Percentiles rank a stretch among this genome's conserved stretches.
phyloP scores from a whole-genome alignment of 2,329 filamentous ascomycete genomes.

The Amesomyces nigricolor region DNA sequence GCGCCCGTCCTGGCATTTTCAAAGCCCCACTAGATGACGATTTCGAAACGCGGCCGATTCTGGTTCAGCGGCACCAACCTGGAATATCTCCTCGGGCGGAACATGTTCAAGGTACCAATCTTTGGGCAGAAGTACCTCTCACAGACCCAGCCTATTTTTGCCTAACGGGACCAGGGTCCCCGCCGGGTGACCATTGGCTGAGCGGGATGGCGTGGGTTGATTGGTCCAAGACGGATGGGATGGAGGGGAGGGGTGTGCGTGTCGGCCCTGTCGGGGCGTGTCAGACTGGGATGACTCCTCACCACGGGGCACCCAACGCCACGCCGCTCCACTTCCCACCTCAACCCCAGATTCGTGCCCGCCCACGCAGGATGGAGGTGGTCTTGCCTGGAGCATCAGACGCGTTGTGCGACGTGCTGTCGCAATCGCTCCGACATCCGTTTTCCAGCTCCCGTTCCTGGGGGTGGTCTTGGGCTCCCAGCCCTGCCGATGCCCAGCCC shows the following conservation, averaged over 20 bases:
- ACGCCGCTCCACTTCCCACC: slow-evolving; percentile 14
- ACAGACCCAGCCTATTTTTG: slow-evolving; percentile 21
- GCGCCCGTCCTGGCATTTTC: background rate
- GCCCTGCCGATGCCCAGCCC: slow-evolving; percentile 18
- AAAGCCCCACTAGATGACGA: background rate
- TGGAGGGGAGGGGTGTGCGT: slow-evolving; percentile 14
- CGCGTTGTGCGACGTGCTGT: slow-evolving; percentile 24
- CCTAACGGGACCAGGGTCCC: slow-evolving; percentile 15
- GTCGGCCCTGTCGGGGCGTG: background rate
- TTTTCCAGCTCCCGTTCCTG: slow-evolving; percentile 10
- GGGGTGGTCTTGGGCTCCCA: slow-evolving; percentile 12
- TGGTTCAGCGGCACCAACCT: background rate
- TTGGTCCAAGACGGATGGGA: slow-evolving; percentile 1
- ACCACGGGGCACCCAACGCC: slow-evolving; percentile 3
- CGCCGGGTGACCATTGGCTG: slow-evolving; percentile 21
- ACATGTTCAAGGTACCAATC: slow-evolving; percentile 10
- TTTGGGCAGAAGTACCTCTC: slow-evolving; percentile 24
- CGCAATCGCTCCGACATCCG: slow-evolving; percentile 19
- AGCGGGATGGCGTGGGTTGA: background rate
- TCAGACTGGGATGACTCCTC: slow-evolving; percentile 21
- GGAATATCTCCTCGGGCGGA: too few relatives aligned
- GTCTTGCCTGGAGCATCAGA: slow-evolving; percentile 14
- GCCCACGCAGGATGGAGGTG: slow-evolving; percentile 1
- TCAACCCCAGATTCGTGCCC: slow-evolving; percentile 20
- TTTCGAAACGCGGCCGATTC: background rate